phyloP scores from a whole-genome alignment of 2,329 filamentous ascomycete genomes.

The Phyllosticta capitalensis region DNA sequence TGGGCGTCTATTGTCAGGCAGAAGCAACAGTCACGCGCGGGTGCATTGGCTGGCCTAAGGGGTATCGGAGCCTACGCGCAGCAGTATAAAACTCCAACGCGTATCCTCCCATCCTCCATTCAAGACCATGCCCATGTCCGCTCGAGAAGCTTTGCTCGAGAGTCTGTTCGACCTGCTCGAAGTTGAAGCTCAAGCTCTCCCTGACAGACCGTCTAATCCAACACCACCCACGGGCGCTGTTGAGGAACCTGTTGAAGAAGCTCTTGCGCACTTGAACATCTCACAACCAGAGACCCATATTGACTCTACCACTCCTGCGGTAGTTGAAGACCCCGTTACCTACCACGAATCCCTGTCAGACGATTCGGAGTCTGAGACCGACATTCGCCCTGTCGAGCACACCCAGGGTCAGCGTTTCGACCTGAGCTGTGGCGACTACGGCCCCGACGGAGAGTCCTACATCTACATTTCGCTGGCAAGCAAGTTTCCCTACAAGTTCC shows the following conservation, averaged over 20 bases:
- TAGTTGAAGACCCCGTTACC: neutral
- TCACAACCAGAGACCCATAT: neutral
- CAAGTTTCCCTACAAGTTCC: constrained; percentile 51
- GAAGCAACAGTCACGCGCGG: neutral
- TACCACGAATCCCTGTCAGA: neutral
- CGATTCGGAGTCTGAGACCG: neutral
- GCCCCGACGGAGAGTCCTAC: constrained; percentile 19
- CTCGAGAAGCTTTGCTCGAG: neutral
- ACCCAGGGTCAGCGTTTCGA: neutral
- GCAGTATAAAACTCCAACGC: neutral
- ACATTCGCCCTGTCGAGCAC: neutral
- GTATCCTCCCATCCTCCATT: neutral
- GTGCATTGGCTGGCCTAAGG: neutral
- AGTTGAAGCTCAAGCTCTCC: neutral
- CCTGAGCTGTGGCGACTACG: constrained; percentile 1
- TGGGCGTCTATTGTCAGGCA: neutral
- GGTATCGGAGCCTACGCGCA: neutral
- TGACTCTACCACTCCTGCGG: neutral
- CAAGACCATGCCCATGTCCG: neutral
- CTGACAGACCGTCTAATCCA: neutral
- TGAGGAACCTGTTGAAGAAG: neutral
- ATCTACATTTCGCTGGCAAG: constrained; percentile 39
- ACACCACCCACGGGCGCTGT: neutral
- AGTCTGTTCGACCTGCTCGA: neutral
- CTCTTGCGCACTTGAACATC: neutral